phyloP scores from a whole-genome alignment of 345 rosid genomes.

The Corymbia maculata region DNA sequence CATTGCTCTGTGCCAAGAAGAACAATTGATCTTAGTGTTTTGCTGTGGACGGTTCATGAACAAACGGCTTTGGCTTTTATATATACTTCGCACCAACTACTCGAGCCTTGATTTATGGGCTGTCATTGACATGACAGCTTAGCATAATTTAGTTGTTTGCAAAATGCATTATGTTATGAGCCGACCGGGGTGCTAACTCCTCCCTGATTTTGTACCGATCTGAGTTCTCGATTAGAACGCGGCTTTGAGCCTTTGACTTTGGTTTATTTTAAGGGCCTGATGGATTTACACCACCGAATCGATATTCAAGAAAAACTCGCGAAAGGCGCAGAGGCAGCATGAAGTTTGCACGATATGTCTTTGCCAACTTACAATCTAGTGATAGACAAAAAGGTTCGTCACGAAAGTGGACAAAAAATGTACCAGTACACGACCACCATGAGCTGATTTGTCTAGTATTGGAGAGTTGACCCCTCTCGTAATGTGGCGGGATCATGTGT shows the following conservation, averaged over 20 bases:
- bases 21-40: neutral
- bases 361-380: neutral
- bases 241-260: neutral
- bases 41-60: neutral
- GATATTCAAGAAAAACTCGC: neutral
- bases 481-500: neutral
- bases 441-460: neutral
- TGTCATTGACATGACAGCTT: neutral
- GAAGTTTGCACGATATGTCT: neutral
- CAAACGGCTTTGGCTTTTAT: neutral
- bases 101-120: neutral
- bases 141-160: neutral
- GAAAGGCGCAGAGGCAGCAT: neutral
- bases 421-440: neutral
- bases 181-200: neutral
- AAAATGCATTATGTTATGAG: neutral
- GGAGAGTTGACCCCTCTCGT: neutral
- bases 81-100: neutral
- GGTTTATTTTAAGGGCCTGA: neutral
- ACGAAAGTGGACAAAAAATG: neutral
- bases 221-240: neutral
- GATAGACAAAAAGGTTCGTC: neutral
- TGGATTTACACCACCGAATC: neutral
- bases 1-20: neutral
- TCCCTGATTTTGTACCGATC: neutral